phyloP scores from a whole-genome alignment of 768 basidiomycete genomes.

The Wakefieldia striispora region DNA sequence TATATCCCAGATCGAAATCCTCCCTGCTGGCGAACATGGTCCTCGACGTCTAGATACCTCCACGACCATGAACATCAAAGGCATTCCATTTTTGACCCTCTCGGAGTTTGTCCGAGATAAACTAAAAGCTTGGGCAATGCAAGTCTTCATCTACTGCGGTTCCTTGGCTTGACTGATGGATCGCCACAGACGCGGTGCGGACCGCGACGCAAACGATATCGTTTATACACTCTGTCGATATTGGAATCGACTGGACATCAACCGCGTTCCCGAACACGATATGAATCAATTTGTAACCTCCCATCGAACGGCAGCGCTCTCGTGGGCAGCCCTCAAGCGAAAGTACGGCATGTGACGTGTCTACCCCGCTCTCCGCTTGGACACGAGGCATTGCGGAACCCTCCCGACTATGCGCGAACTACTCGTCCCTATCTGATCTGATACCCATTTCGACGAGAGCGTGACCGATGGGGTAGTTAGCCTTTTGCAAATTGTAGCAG shows the following conservation, averaged over 20 bases:
- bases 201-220: constrained; percentile 78
- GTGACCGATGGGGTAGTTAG: constrained; percentile 17
- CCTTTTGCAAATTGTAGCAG: constrained; percentile 17
- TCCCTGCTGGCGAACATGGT: constrained; percentile 79
- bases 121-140: constrained; percentile 82
- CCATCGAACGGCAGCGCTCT: constrained; percentile 59
- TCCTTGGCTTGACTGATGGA: constrained; percentile 15
- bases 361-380: not conserved
- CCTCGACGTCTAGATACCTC: constrained; percentile 68
- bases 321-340: constrained; percentile 72
- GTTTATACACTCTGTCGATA: constrained; percentile 65
- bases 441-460: constrained; percentile 18
- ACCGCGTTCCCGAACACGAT: constrained; percentile 82
- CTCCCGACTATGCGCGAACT: constrained; percentile 1
- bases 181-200: constrained; percentile 56
- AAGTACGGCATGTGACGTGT: constrained; percentile 60
- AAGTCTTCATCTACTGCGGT: constrained; percentile 25
- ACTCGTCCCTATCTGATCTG: constrained; percentile 29
- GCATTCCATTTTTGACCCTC: constrained; percentile 77
- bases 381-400: constrained; percentile 1
- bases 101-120: constrained; percentile 87
- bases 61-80: constrained; percentile 66
- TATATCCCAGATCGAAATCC: constrained; percentile 66
- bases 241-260: constrained; percentile 83
- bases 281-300: constrained; percentile 73